A percentile compares a stretch with the other conserved stretches of the same genome.
Evolutionary conservation across 257 asterid species (phyloP).

Genomic region (Leonotis leonurus): DNA sequence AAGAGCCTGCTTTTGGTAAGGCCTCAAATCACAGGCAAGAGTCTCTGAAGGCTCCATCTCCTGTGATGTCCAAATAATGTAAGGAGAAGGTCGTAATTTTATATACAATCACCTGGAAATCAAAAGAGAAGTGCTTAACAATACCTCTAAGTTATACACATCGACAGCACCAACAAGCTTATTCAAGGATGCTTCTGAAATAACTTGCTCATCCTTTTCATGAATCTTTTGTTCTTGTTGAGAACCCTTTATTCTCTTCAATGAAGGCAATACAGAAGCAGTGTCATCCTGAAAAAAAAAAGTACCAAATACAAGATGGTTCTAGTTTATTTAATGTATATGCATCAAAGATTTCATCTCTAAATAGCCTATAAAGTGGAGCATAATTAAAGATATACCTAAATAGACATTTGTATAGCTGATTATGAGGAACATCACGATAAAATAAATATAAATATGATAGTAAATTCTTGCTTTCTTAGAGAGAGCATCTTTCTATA

Average conservation of each 20-base stretch:
- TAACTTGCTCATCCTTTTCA: constrained; percentile 44
- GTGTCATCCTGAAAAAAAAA: constrained; percentile 36
- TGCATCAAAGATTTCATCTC: neutral
- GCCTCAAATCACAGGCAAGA: constrained; percentile 60
- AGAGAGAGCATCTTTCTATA: neutral
- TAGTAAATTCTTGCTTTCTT: neutral
- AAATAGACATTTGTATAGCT: neutral
- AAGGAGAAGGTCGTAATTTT: neutral
- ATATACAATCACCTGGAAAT: neutral
- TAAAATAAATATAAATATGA: neutral
- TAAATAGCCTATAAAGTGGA: neutral
- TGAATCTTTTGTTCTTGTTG: constrained; percentile 21
- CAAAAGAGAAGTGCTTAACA: neutral
- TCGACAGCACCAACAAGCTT: constrained; percentile 85
- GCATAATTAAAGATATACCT: neutral
- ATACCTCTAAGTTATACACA: constrained; percentile 64
- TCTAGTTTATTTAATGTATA: neutral
- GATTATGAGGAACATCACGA: neutral
- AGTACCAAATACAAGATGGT: constrained; percentile 1
- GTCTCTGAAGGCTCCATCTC: constrained; percentile 72
- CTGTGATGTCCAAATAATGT: constrained; percentile 25
- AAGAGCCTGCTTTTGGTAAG: constrained; percentile 84
- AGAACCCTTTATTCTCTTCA: constrained; percentile 49
- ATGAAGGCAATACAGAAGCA: constrained; percentile 28
- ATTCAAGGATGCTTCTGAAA: constrained; percentile 61